Conservation (phyloP, 2,329 filamentous ascomycete species). For the Fusarium incarnatum region DNA sequence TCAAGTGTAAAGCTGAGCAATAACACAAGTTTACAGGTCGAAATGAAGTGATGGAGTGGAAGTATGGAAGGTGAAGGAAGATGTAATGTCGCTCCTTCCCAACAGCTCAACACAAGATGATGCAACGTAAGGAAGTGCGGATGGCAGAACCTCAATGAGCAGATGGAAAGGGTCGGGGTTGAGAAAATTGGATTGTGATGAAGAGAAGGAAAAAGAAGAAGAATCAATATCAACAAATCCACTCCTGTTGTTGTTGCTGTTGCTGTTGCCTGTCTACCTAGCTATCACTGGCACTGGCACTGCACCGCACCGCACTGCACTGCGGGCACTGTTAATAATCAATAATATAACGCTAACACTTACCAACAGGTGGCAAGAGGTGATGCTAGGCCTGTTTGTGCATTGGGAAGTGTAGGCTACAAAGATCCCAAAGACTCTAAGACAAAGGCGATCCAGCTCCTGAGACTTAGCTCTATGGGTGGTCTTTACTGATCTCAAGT, state of each 20-base stretch:
- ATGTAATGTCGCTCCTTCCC: constrained; percentile 25
- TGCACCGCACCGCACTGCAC: neutral
- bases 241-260: neutral
- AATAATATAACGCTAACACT: neutral
- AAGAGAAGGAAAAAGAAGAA: constrained; percentile 1
- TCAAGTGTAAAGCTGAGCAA: neutral
- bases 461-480: neutral
- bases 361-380: constrained; percentile 13
- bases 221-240: neutral
- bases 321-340: neutral
- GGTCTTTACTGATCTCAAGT: neutral
- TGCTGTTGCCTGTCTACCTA: neutral
- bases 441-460: neutral
- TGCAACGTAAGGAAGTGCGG: constrained; percentile 4
- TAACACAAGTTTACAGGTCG: neutral
- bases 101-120: neutral
- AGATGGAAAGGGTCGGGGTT: neutral
- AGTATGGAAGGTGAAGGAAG: neutral
- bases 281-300: neutral
- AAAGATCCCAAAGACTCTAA: neutral
- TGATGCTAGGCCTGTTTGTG: constrained; percentile 6
- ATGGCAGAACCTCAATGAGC: neutral
- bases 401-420: neutral
- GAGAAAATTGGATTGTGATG: neutral
- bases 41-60: neutral